Percentiles rank a stretch among this genome's conserved stretches.
Conservation (phyloP, 352 stramenopile species). For the Pythium volutum region DNA sequence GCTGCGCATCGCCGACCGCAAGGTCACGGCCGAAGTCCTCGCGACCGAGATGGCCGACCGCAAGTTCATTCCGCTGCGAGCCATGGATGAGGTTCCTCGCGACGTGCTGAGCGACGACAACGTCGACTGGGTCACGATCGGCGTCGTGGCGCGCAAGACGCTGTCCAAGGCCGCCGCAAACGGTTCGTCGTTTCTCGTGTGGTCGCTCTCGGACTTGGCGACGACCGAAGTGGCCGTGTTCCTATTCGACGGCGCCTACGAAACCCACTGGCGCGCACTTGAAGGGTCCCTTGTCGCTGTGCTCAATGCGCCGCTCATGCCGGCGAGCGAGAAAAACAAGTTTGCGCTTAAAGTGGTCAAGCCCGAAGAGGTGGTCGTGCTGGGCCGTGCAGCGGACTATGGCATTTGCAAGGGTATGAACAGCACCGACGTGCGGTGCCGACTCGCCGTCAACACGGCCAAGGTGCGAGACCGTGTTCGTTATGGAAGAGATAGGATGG, state of each 20-base stretch:
- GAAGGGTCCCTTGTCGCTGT: slow-evolving; percentile 66
- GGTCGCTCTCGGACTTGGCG: slow-evolving; percentile 69
- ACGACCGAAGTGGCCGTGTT: slow-evolving; percentile 71
- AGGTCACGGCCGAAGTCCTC: slow-evolving; percentile 43
- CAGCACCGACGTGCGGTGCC: slow-evolving; percentile 53
- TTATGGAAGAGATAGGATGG: background rate
- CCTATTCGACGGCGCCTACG: slow-evolving; percentile 72
- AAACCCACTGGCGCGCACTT: slow-evolving; percentile 56
- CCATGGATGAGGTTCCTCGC: slow-evolving; percentile 53
- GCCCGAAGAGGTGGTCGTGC: slow-evolving; percentile 51
- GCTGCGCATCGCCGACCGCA: slow-evolving; percentile 55
- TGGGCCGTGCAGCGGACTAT: slow-evolving; percentile 66
- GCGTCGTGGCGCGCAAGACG: slow-evolving; percentile 68
- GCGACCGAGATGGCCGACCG: slow-evolving; percentile 64
- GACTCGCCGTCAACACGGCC: slow-evolving; percentile 68
- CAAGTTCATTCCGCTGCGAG: slow-evolving; percentile 55
- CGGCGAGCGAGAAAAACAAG: slow-evolving; percentile 65
- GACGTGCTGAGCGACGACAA: slow-evolving; percentile 54
- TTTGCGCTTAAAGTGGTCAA: slow-evolving; percentile 79
- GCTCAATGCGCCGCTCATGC: slow-evolving; percentile 63
- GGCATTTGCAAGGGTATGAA: slow-evolving; percentile 78
- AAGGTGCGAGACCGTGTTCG: slow-evolving; percentile 33
- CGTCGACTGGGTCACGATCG: slow-evolving; percentile 85
- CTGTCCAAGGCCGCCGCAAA: slow-evolving; percentile 62
- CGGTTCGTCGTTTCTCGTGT: slow-evolving; percentile 77